Base-by-base conservation (phyloP, 2,329 filamentous ascomycete species). In the Didymella arachidicola region DNA sequence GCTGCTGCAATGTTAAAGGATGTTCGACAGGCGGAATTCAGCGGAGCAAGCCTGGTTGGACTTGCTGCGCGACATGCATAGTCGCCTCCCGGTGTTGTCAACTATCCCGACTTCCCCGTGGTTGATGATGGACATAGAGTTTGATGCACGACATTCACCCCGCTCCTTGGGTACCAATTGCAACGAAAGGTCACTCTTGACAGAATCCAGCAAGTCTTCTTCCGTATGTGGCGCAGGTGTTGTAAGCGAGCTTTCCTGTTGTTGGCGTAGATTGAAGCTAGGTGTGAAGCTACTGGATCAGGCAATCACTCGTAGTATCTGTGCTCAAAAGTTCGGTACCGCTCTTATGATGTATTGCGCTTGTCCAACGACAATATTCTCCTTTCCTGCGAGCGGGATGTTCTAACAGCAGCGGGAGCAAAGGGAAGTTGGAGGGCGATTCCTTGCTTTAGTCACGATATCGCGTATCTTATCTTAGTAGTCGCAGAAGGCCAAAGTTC, bases 191-290 rank as follows among this genome's bases (percentile, higher is more conserved):
- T 42, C 22, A 26, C 7, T 43, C 22, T 26, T 25, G 12, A 43
- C 22, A 27, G 25, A 43, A 6, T n/a, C 1, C 12, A 10, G 8
- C 7, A 18, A 43, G 39, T 26, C 26, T 34, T 25, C 32, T 49
- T 18, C 29, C 11, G 26, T 50, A 19, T 29, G 43, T 47, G 27
- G 47, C 34, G 55, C 29, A 27, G 29, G 26, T 44, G 26, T 47
- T 18, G 36, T 19, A 32, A 30, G 36, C 49, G 30, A 42, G 2
- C 39, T 45, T 45, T 8, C 22, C 38, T 53, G 29, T 18, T 38
- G 38, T 34, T n/a, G 45, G 45, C 26, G 34, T 57, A 44, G 49
- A 27, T 18, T 18, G 38, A 41, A 25, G 36, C 44, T 49, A 53
- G 30, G 25, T 6, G 26, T 29, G 29, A 29, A 53, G 54, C 44